These are phyloP conservation scores for Sinapis alba DNA, from an alignment of 441 rosid genomes.

Conservation along the genomic window DNA sequence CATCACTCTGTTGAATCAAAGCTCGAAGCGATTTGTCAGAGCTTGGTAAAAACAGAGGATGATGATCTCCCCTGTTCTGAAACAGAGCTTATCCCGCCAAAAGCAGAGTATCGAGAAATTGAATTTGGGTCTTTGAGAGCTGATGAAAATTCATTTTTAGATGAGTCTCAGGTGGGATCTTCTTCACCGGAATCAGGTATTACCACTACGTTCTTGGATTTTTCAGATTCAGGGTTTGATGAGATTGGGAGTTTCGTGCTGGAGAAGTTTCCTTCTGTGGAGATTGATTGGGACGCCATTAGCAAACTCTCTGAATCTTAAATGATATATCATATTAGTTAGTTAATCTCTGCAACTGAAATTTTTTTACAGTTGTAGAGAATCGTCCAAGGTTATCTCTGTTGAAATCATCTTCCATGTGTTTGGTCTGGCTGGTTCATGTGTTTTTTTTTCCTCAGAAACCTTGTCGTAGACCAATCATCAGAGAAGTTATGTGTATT, in stretches of 20 bases:
- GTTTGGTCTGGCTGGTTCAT: conserved; percentile 32
- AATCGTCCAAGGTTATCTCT: conserved; percentile 8
- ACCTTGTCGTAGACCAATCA: conserved; percentile 22
- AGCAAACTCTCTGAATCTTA: conserved; percentile 52
- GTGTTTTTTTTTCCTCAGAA: conserved; percentile 15
- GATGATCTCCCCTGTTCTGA: conserved; percentile 32
- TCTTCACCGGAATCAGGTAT: conserved; percentile 69
- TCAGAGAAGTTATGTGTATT: conserved; percentile 19
- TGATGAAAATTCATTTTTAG: conserved; percentile 45
- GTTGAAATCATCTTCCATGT: conserved; percentile 23
- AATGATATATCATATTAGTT: conserved; percentile 27
- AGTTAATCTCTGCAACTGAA: conserved; percentile 54
- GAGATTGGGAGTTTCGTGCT: conserved; percentile 50
- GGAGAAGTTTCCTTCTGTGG: conserved; percentile 77
- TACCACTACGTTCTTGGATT: conserved; percentile 45
- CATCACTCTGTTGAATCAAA: conserved; percentile 85
- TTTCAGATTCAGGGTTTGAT: conserved; percentile 49
- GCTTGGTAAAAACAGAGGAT: conserved; percentile 59
- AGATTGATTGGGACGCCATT: conserved; percentile 86
- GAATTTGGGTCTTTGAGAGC: conserved; percentile 26
- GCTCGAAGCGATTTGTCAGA: conserved; percentile 75
- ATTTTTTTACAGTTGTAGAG: conserved; percentile 59
- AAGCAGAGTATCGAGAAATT: conserved; percentile 39
- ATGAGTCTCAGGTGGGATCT: conserved; percentile 51
- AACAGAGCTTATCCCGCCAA: conserved; percentile 39